These are phyloP conservation scores for Andrographis paniculata DNA, from an alignment of 305 asterid species.

Conservation along the genomic window DNA sequence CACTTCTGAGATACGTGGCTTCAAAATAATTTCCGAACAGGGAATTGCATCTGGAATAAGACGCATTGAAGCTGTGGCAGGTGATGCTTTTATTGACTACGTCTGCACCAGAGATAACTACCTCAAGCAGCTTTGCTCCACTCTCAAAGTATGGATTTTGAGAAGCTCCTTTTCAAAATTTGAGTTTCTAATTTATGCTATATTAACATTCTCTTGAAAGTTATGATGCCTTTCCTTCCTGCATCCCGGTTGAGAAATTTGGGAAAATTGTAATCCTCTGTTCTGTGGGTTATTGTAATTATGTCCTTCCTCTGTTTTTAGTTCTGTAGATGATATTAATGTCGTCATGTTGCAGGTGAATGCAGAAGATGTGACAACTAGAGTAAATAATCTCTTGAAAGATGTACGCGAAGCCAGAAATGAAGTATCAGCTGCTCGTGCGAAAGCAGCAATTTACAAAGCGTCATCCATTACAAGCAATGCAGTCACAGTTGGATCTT, in stretches of 20 bases:
- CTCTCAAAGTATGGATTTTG: slow-evolving; percentile 64
- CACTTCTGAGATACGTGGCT: slow-evolving; percentile 85
- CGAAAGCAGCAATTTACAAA: slow-evolving; percentile 82
- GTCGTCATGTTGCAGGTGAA: slow-evolving; percentile 45
- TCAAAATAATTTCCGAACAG: slow-evolving; percentile 81
- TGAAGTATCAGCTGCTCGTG: slow-evolving; percentile 66
- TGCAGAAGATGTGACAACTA: slow-evolving; percentile 72
- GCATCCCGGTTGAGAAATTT: too few species aligned
- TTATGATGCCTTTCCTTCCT: neutral
- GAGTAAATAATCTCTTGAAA: slow-evolving; percentile 75
- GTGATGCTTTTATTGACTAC: slow-evolving; percentile 84
- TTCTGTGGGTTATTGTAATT: too few species aligned
- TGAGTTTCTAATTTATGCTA: neutral
- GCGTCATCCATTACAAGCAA: slow-evolving; percentile 56
- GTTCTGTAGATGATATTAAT: neutral
- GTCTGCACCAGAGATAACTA: slow-evolving; percentile 77
- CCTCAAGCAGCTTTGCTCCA: slow-evolving; percentile 88
- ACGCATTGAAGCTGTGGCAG: slow-evolving; percentile 97
- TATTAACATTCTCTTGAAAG: neutral
- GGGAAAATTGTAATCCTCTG: too few species aligned
- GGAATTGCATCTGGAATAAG: slow-evolving; percentile 83
- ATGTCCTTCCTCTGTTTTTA: too few species aligned
- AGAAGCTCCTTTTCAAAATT: slow-evolving; percentile 3
- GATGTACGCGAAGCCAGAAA: slow-evolving; percentile 65
- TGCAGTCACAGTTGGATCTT: slow-evolving; percentile 50